Conservation (phyloP, 2,329 filamentous ascomycete genomes). For the Stachybotrys chartarum region DNA sequence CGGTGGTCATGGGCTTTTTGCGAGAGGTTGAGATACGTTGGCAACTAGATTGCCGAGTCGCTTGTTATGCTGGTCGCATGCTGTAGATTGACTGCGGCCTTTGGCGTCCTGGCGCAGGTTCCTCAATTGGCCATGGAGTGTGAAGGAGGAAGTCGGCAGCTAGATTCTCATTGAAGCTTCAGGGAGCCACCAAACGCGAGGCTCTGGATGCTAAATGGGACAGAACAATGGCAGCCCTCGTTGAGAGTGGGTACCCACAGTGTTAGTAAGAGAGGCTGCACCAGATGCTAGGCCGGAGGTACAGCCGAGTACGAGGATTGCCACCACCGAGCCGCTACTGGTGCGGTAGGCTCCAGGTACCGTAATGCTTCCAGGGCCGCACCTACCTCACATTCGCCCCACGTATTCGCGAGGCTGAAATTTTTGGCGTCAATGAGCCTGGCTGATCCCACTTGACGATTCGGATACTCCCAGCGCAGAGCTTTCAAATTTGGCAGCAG, state of each 20-base stretch:
- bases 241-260: too few relatives aligned
- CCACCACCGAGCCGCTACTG: too few relatives aligned
- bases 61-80: not conserved
- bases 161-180: not conserved
- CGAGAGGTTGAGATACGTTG: not conserved
- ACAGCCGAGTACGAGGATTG: too few relatives aligned
- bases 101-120: not conserved
- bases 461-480: not conserved
- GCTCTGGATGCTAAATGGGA: not conserved
- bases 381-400: not conserved
- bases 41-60: not conserved
- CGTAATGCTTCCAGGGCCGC: too few relatives aligned
- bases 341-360: too few relatives aligned
- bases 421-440: constrained; percentile 14
- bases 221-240: too few relatives aligned
- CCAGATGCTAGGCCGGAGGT: too few relatives aligned
- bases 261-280: not conserved
- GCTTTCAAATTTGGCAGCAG: not conserved
- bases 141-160: not conserved
- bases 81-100: not conserved
- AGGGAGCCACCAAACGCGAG: not conserved
- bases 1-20: not conserved
- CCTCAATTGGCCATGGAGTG: not conserved
- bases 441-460: not conserved
- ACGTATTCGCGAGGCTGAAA: constrained; percentile 24